These are phyloP conservation scores for Pichia sp. DNA, from an alignment of 1,139 yeast species.

Conservation along the genomic window DNA sequence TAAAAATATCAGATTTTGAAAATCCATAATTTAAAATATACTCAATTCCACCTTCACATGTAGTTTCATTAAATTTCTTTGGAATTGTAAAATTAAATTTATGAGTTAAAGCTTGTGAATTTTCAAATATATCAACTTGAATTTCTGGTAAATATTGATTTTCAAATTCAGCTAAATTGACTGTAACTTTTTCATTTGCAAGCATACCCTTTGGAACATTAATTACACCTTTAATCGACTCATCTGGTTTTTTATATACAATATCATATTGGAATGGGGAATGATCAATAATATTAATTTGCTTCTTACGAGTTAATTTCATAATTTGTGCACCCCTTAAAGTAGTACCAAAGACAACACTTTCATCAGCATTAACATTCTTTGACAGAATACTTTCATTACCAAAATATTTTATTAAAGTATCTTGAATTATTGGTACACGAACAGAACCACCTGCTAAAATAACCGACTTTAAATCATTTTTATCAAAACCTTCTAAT, in stretches of 20 bases:
- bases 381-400: conserved; percentile 54
- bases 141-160: conserved; percentile 32
- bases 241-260: not conserved
- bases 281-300: conserved; percentile 56
- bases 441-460: conserved; percentile 90
- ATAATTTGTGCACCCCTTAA: conserved; percentile 67
- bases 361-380: conserved; percentile 92
- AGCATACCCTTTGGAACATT: conserved; percentile 5
- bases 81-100: conserved; percentile 15
- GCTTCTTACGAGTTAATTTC: conserved; percentile 55
- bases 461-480: conserved; percentile 58
- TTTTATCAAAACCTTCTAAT: conserved; percentile 32
- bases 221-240: not conserved
- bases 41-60: conserved; percentile 40
- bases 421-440: conserved; percentile 76
- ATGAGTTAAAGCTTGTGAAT: conserved; percentile 36
- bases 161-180: conserved; percentile 22
- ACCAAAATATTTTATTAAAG: conserved; percentile 46
- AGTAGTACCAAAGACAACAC: conserved; percentile 86
- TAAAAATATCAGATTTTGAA: conserved; percentile 46
- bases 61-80: conserved; percentile 32
- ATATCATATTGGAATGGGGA: conserved; percentile 37
- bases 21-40: conserved; percentile 42
- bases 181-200: not conserved
- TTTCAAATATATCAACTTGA: conserved; percentile 47